Percentiles rank a stretch among this genome's conserved stretches.
These are phyloP conservation scores for Fusarium humuli DNA, from an alignment of 2,329 filamentous ascomycete species.

Conservation along the genomic window DNA sequence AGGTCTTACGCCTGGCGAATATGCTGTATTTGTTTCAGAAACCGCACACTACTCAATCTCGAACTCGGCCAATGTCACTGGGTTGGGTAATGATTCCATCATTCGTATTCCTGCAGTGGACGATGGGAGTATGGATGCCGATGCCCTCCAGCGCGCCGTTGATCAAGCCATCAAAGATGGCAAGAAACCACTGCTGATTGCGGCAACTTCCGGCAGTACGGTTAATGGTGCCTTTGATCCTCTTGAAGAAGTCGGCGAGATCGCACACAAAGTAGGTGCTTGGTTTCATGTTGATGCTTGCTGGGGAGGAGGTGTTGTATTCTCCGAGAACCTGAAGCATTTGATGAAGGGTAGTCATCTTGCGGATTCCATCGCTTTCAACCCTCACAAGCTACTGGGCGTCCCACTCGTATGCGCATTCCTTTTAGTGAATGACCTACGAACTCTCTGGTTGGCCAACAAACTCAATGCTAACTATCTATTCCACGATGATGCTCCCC, in stretches of 20 bases:
- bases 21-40: not conserved
- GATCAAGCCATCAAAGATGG: not conserved
- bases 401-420: slow-evolving; percentile 1
- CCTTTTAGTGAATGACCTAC: not conserved
- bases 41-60: not conserved
- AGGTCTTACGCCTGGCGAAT: not conserved
- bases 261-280: not conserved
- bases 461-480: not conserved
- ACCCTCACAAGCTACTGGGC: not conserved
- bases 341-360: not conserved
- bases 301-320: not conserved
- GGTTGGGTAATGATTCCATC: not conserved
- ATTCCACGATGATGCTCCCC: not conserved
- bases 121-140: not conserved
- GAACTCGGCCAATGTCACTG: not conserved
- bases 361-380: not conserved
- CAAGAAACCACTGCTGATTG: not conserved
- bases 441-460: not conserved
- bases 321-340: not conserved
- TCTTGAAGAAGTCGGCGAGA: not conserved
- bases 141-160: not conserved
- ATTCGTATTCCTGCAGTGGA: not conserved
- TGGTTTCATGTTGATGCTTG: slow-evolving; percentile 4
- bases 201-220: not conserved
- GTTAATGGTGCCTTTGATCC: not conserved